Conservation (phyloP, 257 asterid genomes). For the Coffea eugenioides region DNA sequence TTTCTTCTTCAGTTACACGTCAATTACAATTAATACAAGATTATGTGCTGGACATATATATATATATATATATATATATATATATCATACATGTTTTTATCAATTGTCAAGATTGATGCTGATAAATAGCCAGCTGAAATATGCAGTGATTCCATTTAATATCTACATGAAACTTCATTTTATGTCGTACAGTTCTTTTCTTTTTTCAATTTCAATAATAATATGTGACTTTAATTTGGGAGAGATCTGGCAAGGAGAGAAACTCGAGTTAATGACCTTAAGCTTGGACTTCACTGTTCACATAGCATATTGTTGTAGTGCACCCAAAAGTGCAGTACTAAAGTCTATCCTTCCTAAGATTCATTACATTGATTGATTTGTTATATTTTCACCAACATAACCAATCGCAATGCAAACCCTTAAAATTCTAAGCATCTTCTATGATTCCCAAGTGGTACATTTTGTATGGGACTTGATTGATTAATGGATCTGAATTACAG, state of each 20-base stretch:
- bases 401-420: not conserved
- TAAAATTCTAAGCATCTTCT: not conserved
- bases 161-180: too few relatives aligned
- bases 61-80: too few relatives aligned
- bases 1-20: not conserved
- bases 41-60: too few relatives aligned
- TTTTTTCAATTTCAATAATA: too few relatives aligned
- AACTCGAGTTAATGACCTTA: not conserved
- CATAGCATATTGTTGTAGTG: not conserved
- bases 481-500: not conserved
- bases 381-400: not conserved
- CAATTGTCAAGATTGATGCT: not conserved
- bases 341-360: not conserved
- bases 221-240: not conserved
- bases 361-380: not conserved
- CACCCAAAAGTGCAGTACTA: too few relatives aligned
- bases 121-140: not conserved
- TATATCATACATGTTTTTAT: too few relatives aligned
- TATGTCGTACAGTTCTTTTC: too few relatives aligned
- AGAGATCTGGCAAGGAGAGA: not conserved
- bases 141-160: not conserved
- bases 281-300: not conserved
- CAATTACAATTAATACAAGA: not conserved
- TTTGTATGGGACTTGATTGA: too few relatives aligned
- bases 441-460: not conserved